These are phyloP conservation scores for Albatrellus sp. DNA, from an alignment of 1,284 basidiomycete genomes.

Conservation along the genomic window DNA sequence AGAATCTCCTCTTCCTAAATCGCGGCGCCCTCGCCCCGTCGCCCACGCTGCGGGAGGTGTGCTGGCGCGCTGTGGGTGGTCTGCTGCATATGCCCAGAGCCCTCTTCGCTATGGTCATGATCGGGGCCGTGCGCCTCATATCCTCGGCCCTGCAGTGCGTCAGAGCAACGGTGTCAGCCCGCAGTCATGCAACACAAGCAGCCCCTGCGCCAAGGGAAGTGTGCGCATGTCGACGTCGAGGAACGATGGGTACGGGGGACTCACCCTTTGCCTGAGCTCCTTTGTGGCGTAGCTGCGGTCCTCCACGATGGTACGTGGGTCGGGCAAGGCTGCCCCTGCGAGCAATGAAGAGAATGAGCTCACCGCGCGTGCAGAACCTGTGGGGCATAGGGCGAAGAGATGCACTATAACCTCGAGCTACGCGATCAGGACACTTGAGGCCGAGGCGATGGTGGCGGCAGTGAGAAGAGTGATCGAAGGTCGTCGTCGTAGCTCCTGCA, in stretches of 20 bases:
- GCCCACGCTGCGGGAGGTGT: background rate
- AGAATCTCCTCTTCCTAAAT: no score
- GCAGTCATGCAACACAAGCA: background rate
- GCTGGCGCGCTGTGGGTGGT: slow-evolving; percentile 18
- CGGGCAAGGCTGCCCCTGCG: slow-evolving; percentile 33
- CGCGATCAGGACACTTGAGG: slow-evolving; percentile 29
- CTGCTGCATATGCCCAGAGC: slow-evolving; percentile 35
- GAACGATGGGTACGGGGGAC: slow-evolving; percentile 6
- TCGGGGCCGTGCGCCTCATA: slow-evolving; percentile 30
- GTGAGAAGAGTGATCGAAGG: slow-evolving; percentile 10
- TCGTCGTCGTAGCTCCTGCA: slow-evolving; percentile 10
- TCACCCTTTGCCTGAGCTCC: slow-evolving; percentile 33
- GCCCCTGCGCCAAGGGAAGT: background rate
- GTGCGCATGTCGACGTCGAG: background rate
- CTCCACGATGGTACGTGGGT: slow-evolving; percentile 32
- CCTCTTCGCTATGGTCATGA: slow-evolving; percentile 40
- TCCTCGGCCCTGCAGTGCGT: slow-evolving; percentile 21
- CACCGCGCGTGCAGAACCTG: background rate
- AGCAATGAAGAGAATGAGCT: background rate
- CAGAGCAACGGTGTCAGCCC: slow-evolving; percentile 5
- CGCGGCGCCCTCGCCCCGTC: no score
- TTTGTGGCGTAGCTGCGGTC: slow-evolving; percentile 34
- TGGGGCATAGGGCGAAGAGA: slow-evolving; percentile 4
- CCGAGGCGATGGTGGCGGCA: slow-evolving; percentile 20
- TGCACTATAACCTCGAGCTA: slow-evolving; percentile 37